Base-by-base conservation (phyloP, 176 grass and related monocot genomes). In the Neostapfia colusana region DNA sequence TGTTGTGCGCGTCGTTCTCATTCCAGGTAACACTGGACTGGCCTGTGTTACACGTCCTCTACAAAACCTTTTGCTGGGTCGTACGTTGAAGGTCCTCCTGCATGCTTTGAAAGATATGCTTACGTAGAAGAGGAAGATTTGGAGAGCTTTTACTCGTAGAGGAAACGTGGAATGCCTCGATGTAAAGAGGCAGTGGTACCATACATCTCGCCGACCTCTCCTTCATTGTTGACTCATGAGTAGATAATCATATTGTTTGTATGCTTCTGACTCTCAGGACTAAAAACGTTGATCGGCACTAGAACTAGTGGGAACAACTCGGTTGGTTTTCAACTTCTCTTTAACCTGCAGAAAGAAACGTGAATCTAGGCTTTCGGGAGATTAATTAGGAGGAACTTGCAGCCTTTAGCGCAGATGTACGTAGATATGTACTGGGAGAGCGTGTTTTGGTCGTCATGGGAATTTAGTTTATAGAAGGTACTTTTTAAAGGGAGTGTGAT, bases 41-140 rank as follows among this genome's bases (percentile, higher is more conserved):
- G n/a, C n/a, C n/a, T n/a, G n/a, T n/a, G n/a, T n/a, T n/a, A n/a
- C n/a, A n/a, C n/a, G n/a, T n/a, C n/a, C n/a, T n/a, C n/a, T n/a
- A 71, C 39, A 46, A 46, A 85, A 85, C 57, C 70, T 80, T 79
- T 38, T 50, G 62, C 61, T 34, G 49, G 62, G 61, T 85, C n/a
- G n/a, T n/a, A n/a, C 40, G 20, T 40, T 25, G n/a, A 28, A 31
- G 25, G 25, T 39, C 16, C 57, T 50, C 28, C 70, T 61, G 34
- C 74, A 49, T 61, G 40, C 38, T 67, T 67, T 20, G 40, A 16
- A 24, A 66, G 70, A 83, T 87, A 41, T 79, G 85, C 80, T 87
- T 58, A 73, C 74, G 61, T 67, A 87, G 41, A 83, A 70, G 41
- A 83, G 50, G 74, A 87, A 87, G 83, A 78, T 87, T 78, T 87